These are phyloP conservation scores for Truncatella angustata DNA, from an alignment of 2,329 filamentous ascomycete genomes.

Conservation along the genomic window DNA sequence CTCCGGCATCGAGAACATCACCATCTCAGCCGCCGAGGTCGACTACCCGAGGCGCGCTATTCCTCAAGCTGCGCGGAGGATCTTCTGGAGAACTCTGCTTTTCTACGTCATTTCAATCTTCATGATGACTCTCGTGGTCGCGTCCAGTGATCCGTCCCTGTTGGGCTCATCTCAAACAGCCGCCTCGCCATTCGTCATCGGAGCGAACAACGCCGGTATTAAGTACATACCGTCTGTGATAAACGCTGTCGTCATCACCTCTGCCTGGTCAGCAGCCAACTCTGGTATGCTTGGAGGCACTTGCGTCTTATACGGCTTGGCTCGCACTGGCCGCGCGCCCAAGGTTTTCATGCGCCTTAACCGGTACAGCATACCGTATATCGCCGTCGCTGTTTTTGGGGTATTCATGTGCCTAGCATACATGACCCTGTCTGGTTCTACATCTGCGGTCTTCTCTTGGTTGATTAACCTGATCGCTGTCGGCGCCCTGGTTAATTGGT, in stretches of 20 bases:
- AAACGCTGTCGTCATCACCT: slow-evolving; percentile 37
- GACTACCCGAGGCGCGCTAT: slow-evolving; percentile 35
- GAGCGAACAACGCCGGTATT: slow-evolving; percentile 43
- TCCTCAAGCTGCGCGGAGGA: slow-evolving; percentile 27
- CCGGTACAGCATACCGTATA: slow-evolving; percentile 40
- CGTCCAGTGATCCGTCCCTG: slow-evolving; percentile 1
- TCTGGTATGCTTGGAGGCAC: slow-evolving; percentile 45
- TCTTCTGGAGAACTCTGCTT: slow-evolving; percentile 10
- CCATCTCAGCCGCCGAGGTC: slow-evolving; percentile 36
- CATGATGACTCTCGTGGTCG: slow-evolving; percentile 11
- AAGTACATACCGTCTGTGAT: slow-evolving; percentile 33
- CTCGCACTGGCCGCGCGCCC: slow-evolving; percentile 47
- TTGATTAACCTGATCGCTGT: slow-evolving; percentile 25
- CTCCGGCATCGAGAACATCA: slow-evolving; percentile 33
- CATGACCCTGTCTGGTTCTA: slow-evolving; percentile 17
- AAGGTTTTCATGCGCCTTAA: slow-evolving; percentile 43
- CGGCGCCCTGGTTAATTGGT: slow-evolving; percentile 22
- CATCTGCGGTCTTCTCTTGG: slow-evolving; percentile 24
- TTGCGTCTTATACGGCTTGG: slow-evolving; percentile 46
- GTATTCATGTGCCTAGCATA: slow-evolving; percentile 11
- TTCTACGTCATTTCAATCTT: slow-evolving; percentile 15
- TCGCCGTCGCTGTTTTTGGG: slow-evolving; percentile 18
- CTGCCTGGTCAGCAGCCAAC: slow-evolving; percentile 41
- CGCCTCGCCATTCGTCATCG: slow-evolving; percentile 52
- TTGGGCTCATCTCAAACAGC: slow-evolving; percentile 32